phyloP scores from a whole-genome alignment of 129 eudicot genomes.

The Helianthus tuberosus region DNA sequence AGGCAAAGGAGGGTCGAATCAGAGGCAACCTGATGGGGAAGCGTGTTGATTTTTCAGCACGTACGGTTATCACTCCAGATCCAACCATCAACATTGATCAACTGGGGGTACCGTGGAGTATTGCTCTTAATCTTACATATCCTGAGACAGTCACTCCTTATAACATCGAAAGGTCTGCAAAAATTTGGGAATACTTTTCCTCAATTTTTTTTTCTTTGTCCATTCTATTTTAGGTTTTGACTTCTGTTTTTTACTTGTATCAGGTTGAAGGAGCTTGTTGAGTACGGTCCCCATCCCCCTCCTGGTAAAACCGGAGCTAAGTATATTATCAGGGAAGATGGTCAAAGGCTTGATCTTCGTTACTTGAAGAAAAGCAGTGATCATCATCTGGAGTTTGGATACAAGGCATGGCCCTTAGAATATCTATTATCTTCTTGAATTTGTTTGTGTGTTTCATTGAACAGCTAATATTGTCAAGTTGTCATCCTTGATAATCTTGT shows the following conservation, averaged over 20 bases:
- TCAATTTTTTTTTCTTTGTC: not conserved
- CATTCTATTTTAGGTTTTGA: conserved; percentile 6
- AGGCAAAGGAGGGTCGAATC: conserved; percentile 94
- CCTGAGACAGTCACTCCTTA: conserved; percentile 99
- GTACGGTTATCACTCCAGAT: conserved; percentile 98
- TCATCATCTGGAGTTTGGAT: conserved; percentile 94
- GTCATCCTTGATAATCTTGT: conserved; percentile 9
- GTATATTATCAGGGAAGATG: conserved; percentile 96
- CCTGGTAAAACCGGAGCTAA: conserved; percentile 99
- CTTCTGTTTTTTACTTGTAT: not conserved
- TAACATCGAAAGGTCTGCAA: conserved; percentile 84
- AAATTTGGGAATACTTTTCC: not conserved
- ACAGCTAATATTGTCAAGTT: conserved; percentile 3
- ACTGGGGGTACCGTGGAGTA: conserved; percentile 99
- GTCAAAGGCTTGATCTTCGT: conserved; percentile 99
- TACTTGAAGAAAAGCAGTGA: conserved; percentile 96
- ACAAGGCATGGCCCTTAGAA: conserved; percentile 53
- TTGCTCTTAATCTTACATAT: conserved; percentile 91
- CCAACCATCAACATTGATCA: conserved; percentile 94
- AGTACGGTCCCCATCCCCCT: conserved; percentile 97
- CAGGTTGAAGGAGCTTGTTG: conserved; percentile 97
- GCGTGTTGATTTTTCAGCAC: conserved; percentile 96
- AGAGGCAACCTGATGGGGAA: conserved; percentile 98
- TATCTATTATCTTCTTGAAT: not conserved
- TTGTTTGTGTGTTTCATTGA: not conserved